These are phyloP conservation scores for Hypoxylon sp. DNA, from an alignment of 2,329 filamentous ascomycete genomes.

Conservation along the genomic window DNA sequence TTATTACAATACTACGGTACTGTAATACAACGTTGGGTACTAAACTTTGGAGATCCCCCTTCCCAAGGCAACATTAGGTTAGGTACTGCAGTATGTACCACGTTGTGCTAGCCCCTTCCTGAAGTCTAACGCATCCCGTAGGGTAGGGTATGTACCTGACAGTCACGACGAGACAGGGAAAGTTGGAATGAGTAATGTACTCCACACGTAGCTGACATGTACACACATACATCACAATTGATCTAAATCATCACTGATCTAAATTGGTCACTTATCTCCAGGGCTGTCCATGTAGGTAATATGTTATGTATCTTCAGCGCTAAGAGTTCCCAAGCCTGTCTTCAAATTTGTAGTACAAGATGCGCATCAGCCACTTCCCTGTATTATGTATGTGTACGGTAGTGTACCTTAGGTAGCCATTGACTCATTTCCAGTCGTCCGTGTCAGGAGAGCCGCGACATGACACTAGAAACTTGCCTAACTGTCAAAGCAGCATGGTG, in stretches of 20 bases:
- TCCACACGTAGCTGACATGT: constrained; percentile 40
- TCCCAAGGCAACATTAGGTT: constrained; percentile 19
- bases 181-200: constrained; percentile 27
- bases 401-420: constrained; percentile 4
- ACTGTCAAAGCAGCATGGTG: constrained; percentile 26
- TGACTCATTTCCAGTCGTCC: constrained; percentile 22
- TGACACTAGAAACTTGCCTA: constrained; percentile 1
- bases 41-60: constrained; percentile 40
- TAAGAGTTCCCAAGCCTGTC: constrained; percentile 21
- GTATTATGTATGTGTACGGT: background rate
- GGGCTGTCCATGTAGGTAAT: constrained; percentile 22
- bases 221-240: constrained; percentile 5
- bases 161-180: constrained; percentile 32
- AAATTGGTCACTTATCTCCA: constrained; percentile 6
- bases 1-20: constrained; percentile 42
- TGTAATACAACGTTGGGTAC: constrained; percentile 33
- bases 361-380: constrained; percentile 24
- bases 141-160: constrained; percentile 14
- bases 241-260: constrained; percentile 12
- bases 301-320: constrained; percentile 37
- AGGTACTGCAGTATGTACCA: background rate
- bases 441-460: constrained; percentile 7
- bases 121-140: constrained; percentile 1
- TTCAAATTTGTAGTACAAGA: background rate
- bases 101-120: constrained; percentile 19